Evolutionary conservation across 108 stramenopile genomes (phyloP).

Genomic region (Skeletonema potamos): DNA sequence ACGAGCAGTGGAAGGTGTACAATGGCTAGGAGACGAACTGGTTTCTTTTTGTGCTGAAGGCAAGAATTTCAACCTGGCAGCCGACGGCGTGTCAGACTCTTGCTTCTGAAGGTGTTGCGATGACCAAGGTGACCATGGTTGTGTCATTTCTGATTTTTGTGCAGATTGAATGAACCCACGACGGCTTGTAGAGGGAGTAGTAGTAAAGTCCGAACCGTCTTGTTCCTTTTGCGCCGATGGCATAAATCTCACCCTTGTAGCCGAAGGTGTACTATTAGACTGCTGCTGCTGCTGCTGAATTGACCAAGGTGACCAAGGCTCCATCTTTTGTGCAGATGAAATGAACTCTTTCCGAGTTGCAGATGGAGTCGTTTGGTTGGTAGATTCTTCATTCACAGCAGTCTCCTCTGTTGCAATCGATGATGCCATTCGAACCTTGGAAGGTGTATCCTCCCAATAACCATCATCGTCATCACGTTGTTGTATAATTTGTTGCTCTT

Average conservation of each 20-base stretch:
- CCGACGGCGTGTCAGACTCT: not conserved
- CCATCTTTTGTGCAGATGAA: constrained; percentile 2
- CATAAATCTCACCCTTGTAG: not conserved
- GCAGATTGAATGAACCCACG: constrained; percentile 16
- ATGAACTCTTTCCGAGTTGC: not conserved
- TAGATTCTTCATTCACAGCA: no score
- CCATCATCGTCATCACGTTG: not conserved
- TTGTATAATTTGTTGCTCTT: not conserved
- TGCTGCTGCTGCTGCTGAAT: not conserved
- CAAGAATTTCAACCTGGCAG: not conserved
- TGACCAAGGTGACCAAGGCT: not conserved
- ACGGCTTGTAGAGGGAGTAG: not conserved
- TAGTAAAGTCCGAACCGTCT: not conserved
- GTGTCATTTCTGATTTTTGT: constrained; percentile 9
- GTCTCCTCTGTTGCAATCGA: not conserved
- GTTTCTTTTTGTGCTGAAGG: not conserved
- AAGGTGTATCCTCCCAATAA: not conserved
- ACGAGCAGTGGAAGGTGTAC: constrained; percentile 3
- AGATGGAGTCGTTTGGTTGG: not conserved
- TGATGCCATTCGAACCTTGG: not conserved
- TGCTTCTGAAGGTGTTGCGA: not conserved
- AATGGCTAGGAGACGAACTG: not conserved
- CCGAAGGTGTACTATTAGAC: not conserved
- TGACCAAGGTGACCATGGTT: constrained; percentile 17
- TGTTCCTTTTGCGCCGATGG: not conserved